A percentile compares a stretch with the other conserved stretches of the same genome.
These are phyloP conservation scores for Dentipellis fragilis DNA, from an alignment of 768 basidiomycete genomes.

Conservation along the genomic window DNA sequence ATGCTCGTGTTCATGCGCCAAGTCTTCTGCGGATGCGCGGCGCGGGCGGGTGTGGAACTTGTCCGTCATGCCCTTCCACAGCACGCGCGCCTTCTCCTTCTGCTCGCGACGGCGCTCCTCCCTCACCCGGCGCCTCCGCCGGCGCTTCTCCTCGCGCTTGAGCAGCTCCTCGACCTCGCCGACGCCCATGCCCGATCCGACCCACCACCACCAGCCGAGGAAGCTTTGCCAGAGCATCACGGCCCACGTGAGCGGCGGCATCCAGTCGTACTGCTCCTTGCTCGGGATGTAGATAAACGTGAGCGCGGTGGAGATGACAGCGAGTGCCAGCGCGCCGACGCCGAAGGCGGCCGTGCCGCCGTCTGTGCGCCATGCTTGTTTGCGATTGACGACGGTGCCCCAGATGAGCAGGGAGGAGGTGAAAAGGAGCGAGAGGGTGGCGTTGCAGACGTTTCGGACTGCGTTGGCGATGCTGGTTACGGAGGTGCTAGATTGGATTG, in stretches of 20 bases:
- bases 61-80: constrained; percentile 49
- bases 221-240: constrained; percentile 97
- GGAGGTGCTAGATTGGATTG: constrained; percentile 36
- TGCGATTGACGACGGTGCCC: constrained; percentile 85
- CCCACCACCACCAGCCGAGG: constrained; percentile 99
- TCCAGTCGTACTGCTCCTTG: constrained; percentile 85
- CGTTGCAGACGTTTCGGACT: constrained; percentile 91
- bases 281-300: constrained; percentile 81
- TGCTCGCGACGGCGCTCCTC: constrained; percentile 39
- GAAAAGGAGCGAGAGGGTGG: constrained; percentile 91
- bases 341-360: constrained; percentile 96
- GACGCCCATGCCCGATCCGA: constrained; percentile 80
- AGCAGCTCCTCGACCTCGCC: constrained; percentile 61
- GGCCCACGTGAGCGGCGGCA: constrained; percentile 82
- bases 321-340: constrained; percentile 71
- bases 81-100: constrained; percentile 41
- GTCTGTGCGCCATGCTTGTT: constrained; percentile 91
- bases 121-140: constrained; percentile 34
- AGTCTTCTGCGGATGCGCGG: background rate
- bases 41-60: background rate
- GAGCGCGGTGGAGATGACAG: constrained; percentile 71
- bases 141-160: constrained; percentile 40
- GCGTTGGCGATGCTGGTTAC: constrained; percentile 44
- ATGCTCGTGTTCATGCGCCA: background rate
- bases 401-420: constrained; percentile 83